These are phyloP conservation scores for Adansonia gregorii DNA, from an alignment of 441 rosid genomes.

Conservation along the genomic window DNA sequence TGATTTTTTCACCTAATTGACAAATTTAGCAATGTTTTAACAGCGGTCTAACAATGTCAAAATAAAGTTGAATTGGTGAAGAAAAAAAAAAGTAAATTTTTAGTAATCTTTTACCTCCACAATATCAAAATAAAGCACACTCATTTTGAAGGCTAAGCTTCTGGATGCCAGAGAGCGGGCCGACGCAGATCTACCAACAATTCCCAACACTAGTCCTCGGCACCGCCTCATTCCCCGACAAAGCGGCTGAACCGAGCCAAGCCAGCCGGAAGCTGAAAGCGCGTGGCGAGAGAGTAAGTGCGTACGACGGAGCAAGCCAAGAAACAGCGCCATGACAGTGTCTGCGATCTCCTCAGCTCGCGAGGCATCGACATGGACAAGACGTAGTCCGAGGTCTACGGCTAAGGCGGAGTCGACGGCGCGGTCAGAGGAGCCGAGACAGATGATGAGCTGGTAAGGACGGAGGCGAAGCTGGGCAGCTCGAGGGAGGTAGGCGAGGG, in stretches of 20 bases:
- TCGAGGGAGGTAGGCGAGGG: constrained; percentile 95
- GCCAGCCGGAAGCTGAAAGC: constrained; percentile 91
- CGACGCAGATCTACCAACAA: constrained; percentile 88
- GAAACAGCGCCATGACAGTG: constrained; percentile 94
- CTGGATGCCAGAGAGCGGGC: constrained; percentile 81
- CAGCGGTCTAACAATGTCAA: too few species aligned
- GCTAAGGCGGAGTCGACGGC: constrained; percentile 89
- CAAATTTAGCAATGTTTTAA: not conserved
- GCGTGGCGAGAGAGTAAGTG: constrained; percentile 86
- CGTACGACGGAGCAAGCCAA: constrained; percentile 89
- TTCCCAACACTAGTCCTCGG: constrained; percentile 90
- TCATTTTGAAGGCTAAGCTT: constrained; percentile 95
- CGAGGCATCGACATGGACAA: constrained; percentile 85
- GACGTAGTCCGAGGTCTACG: constrained; percentile 82
- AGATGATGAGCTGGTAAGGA: constrained; percentile 87
- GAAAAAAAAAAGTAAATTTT: constrained; percentile 8
- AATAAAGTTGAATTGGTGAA: not conserved
- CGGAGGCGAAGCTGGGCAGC: constrained; percentile 99
- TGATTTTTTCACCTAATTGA: not conserved
- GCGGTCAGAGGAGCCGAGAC: constrained; percentile 93
- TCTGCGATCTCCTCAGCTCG: constrained; percentile 98
- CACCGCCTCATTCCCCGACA: constrained; percentile 95
- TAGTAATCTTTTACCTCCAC: constrained; percentile 51
- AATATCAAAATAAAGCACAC: constrained; percentile 89
- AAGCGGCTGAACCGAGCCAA: constrained; percentile 90